phyloP scores from a whole-genome alignment of 306 rosid species.

The Cajanus cajan region DNA sequence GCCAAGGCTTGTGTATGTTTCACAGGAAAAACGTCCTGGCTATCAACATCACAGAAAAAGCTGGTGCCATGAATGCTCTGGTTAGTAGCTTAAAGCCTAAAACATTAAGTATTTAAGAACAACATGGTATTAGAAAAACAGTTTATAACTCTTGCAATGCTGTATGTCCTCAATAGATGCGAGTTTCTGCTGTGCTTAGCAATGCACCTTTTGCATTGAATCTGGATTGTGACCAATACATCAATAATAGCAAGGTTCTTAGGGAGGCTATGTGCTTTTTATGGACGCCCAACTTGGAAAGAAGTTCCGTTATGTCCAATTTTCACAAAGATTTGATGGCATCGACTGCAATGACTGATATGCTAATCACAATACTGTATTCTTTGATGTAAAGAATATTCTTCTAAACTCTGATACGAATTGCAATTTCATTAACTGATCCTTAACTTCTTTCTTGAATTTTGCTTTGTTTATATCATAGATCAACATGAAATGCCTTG shows the following conservation, averaged over 20 bases:
- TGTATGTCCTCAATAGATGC: conserved; percentile 57
- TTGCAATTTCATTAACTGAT: not conserved
- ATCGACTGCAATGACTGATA: conserved; percentile 77
- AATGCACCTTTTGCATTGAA: conserved; percentile 95
- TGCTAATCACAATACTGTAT: conserved; percentile 73
- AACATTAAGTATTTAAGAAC: not conserved
- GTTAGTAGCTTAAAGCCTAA: conserved; percentile 49
- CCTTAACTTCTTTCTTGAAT: conserved; percentile 29
- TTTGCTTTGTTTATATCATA: conserved; percentile 26
- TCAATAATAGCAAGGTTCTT: conserved; percentile 86
- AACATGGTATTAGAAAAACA: not conserved
- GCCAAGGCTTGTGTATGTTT: conserved; percentile 84
- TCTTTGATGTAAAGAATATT: conserved; percentile 71
- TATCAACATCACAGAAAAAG: conserved; percentile 82
- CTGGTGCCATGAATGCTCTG: conserved; percentile 95
- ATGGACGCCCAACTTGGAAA: conserved; percentile 88
- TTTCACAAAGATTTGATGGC: conserved; percentile 88
- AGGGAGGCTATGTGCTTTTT: conserved; percentile 97
- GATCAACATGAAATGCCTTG: conserved; percentile 97
- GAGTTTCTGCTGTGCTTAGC: conserved; percentile 93
- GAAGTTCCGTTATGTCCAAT: conserved; percentile 82
- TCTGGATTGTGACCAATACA: conserved; percentile 97
- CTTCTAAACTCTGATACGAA: not conserved
- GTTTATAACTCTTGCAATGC: conserved; percentile 23
- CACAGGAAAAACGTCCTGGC: conserved; percentile 87